Evolutionary conservation across 306 rosid species (phyloP).

Genomic region (Astragalus membranaceus): DNA sequence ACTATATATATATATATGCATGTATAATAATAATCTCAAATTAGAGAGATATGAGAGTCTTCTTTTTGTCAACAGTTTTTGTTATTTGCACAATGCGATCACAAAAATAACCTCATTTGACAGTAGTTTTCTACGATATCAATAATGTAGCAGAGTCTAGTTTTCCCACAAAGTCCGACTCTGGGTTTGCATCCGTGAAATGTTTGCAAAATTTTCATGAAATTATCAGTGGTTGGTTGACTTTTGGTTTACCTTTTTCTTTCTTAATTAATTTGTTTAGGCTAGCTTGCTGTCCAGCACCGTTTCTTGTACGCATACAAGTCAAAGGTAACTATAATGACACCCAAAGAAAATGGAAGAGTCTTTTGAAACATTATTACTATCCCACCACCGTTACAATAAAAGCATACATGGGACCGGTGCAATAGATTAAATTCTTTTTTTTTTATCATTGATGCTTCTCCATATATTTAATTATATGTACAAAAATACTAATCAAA

Average conservation of each 20-base stretch:
- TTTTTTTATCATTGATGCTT: too few species aligned
- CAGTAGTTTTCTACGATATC: too few species aligned
- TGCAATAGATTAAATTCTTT: too few species aligned
- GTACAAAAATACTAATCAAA: too few species aligned
- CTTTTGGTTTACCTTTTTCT: not conserved
- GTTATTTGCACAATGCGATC: too few species aligned
- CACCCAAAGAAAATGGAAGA: not conserved
- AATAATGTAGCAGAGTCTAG: too few species aligned
- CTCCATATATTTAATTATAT: too few species aligned
- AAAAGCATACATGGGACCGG: not conserved
- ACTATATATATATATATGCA: too few species aligned
- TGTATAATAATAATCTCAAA: too few species aligned
- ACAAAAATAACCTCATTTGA: too few species aligned
- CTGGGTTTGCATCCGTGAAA: not conserved
- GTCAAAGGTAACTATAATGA: conserved; percentile 3
- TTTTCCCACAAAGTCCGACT: not conserved
- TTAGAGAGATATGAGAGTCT: too few species aligned
- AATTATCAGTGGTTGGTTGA: not conserved
- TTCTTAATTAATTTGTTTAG: not conserved
- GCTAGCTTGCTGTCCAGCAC: not conserved
- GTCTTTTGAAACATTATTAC: not conserved
- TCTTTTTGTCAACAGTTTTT: too few species aligned
- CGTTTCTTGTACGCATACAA: not conserved
- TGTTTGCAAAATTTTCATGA: not conserved
- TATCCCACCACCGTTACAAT: not conserved